Percentiles rank a stretch among this genome's conserved stretches.
These are phyloP conservation scores for Choiromyces venosus DNA, from an alignment of 495 filamentous ascomycete genomes.

Conservation along the genomic window DNA sequence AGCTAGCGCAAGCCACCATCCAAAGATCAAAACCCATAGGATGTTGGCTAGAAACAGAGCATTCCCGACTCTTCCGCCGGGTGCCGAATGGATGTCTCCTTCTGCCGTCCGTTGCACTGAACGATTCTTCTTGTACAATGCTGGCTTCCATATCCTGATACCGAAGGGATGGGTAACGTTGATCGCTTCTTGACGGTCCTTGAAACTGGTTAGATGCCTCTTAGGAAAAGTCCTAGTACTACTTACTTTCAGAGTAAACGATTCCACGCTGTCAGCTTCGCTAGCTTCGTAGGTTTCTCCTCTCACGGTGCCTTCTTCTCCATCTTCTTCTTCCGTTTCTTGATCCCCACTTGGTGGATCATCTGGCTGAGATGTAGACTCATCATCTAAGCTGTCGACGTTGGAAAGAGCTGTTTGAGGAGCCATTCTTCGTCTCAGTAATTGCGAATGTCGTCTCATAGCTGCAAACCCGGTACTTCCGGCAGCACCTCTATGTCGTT, in stretches of 20 bases:
- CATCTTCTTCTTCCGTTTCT: constrained; percentile 47
- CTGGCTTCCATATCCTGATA: constrained; percentile 98
- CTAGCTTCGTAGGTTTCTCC: constrained; percentile 51
- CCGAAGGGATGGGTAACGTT: constrained; percentile 99
- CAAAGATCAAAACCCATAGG: constrained; percentile 85
- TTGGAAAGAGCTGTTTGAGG: constrained; percentile 43
- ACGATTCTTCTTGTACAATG: constrained; percentile 92
- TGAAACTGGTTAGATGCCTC: constrained; percentile 56
- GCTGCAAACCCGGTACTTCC: constrained; percentile 58
- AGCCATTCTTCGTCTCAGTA: constrained; percentile 46
- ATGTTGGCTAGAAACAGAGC: constrained; percentile 82
- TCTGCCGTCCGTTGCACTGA: constrained; percentile 95
- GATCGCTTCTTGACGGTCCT: constrained; percentile 95
- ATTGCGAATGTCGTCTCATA: constrained; percentile 62
- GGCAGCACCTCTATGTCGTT: constrained; percentile 17
- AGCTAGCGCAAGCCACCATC: constrained; percentile 90
- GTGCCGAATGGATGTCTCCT: constrained; percentile 93
- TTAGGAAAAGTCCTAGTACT: constrained; percentile 9
- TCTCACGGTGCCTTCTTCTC: constrained; percentile 49
- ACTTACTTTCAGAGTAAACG: constrained; percentile 51
- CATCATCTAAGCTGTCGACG: constrained; percentile 46
- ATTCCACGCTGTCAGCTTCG: constrained; percentile 65
- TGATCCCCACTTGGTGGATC: constrained; percentile 13
- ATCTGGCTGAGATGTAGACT: constrained; percentile 36
- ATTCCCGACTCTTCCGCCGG: constrained; percentile 76